Evolutionary conservation across 2,329 filamentous ascomycete species (phyloP).

Genomic region (Fusarium veterinarium): DNA sequence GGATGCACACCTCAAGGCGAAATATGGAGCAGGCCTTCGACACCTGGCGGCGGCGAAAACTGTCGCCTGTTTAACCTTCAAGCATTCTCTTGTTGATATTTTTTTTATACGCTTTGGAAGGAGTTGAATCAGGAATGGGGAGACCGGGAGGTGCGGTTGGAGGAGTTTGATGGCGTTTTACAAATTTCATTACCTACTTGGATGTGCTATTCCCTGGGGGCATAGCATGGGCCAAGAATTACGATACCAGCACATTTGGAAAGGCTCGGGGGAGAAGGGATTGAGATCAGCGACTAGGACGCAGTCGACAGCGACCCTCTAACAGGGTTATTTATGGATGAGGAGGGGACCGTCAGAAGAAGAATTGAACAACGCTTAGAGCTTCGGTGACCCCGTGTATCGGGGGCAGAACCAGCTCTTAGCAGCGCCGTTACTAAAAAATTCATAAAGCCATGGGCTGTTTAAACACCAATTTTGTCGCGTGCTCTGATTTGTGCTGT

Average conservation of each 20-base stretch:
- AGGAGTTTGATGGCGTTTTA: slow-evolving; percentile 46
- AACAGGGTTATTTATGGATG: slow-evolving; percentile 10
- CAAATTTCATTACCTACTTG: slow-evolving; percentile 39
- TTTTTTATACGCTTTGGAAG: slow-evolving; percentile 25
- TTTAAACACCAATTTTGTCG: slow-evolving; percentile 34
- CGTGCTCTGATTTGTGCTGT: slow-evolving; percentile 33
- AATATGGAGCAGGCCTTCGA: slow-evolving; percentile 28
- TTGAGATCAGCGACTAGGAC: slow-evolving; percentile 34
- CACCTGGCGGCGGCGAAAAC: slow-evolving; percentile 16
- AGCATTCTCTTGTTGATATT: slow-evolving; percentile 28
- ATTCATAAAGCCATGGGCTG: slow-evolving; percentile 41
- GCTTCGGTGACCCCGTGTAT: slow-evolving; percentile 34
- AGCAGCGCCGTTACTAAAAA: slow-evolving; percentile 41
- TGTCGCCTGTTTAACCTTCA: slow-evolving; percentile 26
- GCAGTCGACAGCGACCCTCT: slow-evolving; percentile 12
- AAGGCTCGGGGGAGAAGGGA: slow-evolving; percentile 19
- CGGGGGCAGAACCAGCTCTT: slow-evolving; percentile 38
- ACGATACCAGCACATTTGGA: slow-evolving; percentile 45
- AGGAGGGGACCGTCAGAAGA: slow-evolving; percentile 6
- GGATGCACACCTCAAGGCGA: slow-evolving; percentile 25
- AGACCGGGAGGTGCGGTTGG: slow-evolving; percentile 36
- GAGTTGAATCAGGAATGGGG: slow-evolving; percentile 33
- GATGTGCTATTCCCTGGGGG: slow-evolving; percentile 41
- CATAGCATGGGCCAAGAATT: slow-evolving; percentile 36
- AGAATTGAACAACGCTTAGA: slow-evolving; percentile 26